These are phyloP conservation scores for Nowakowskiella sp. DNA, from an alignment of 192 early-diverging fungal genomes.

Conservation along the genomic window DNA sequence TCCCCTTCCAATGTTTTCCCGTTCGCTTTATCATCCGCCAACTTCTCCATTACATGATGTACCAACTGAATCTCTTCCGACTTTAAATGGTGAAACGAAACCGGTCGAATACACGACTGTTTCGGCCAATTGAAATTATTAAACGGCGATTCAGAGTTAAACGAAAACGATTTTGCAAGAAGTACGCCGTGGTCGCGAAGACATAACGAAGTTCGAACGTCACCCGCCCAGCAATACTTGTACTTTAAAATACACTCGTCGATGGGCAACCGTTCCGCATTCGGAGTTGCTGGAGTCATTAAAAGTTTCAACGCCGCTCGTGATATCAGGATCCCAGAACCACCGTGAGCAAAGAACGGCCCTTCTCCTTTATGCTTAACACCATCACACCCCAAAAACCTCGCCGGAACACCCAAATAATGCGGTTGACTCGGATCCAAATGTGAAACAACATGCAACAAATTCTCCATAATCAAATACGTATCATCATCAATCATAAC, in stretches of 20 bases:
- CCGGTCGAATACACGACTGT: too few relatives aligned
- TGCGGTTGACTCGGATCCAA: slow-evolving; percentile 12
- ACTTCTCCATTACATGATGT: too few relatives aligned
- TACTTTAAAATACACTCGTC: slow-evolving; percentile 23
- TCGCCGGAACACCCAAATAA: slow-evolving; percentile 13
- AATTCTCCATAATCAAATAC: slow-evolving; percentile 16
- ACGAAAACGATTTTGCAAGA: too few relatives aligned
- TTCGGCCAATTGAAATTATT: too few relatives aligned
- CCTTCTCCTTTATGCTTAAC: slow-evolving; percentile 24
- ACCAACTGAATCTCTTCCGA: too few relatives aligned
- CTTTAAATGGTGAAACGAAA: too few relatives aligned
- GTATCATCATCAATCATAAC: slow-evolving; percentile 38
- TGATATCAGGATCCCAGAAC: slow-evolving; percentile 26
- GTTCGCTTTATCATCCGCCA: too few relatives aligned
- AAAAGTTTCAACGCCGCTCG: slow-evolving; percentile 9
- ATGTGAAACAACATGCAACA: background rate
- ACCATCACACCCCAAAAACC: slow-evolving; percentile 28
- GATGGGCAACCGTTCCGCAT: background rate
- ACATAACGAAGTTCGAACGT: slow-evolving; percentile 29
- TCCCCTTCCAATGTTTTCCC: too few relatives aligned
- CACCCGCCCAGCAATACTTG: slow-evolving; percentile 25
- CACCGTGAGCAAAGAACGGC: slow-evolving; percentile 31
- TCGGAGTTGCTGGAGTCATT: background rate
- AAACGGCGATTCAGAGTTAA: too few relatives aligned
- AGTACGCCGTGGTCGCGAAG: slow-evolving; percentile 27